Base-by-base conservation (phyloP, 768 basidiomycete species). In the Boletus rubescentipes region DNA sequence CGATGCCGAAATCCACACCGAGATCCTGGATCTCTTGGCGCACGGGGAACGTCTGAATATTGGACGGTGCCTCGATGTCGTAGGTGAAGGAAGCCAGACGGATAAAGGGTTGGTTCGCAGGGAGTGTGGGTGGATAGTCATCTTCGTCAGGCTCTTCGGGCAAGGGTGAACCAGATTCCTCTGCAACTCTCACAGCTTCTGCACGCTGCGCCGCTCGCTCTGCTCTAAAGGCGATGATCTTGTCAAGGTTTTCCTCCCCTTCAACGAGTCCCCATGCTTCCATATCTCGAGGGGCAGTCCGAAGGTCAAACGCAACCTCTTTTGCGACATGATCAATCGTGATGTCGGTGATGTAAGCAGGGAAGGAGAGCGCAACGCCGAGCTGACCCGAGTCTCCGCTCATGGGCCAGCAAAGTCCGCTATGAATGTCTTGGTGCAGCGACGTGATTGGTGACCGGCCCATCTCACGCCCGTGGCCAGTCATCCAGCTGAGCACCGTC, bases 381-480 rank as follows among this genome's bases (percentile, higher is more conserved):
- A 98, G 73, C 63, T 91, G 90, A 4, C 95, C 96, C 44, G 80
- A 68, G 16, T 77, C 63, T 0, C 95, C 95, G 6, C 73, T 74
- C 73, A 98, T 93, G 2, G 96, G 91, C 94, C 96, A 99, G 72
- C 96, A 99, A 51, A 87, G 80, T 4, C 97, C 96, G 32, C 84
- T 84, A 51, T 87, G 81, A 26, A 78, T 75, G 57, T 97, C 92
- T 54, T 91, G 87, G 63, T 96, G 89, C n/a, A 99, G 76, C 3
- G 91, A 92, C 0, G 83, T 88, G 45, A 93, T 83, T 1, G 96
- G 94, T 1, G 91, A 82, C 15, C 85, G 83, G n/a, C 92, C 94
- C 40, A 85, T 70, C 38, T 83, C 76, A 59, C 78, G 77, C 18
- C 81, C 83, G 40, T 77, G 76, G 34, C 87, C 87, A 0, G 86